Base-by-base conservation (phyloP, 2,329 filamentous ascomycete genomes). In the Colletotrichum neosansevieriae region DNA sequence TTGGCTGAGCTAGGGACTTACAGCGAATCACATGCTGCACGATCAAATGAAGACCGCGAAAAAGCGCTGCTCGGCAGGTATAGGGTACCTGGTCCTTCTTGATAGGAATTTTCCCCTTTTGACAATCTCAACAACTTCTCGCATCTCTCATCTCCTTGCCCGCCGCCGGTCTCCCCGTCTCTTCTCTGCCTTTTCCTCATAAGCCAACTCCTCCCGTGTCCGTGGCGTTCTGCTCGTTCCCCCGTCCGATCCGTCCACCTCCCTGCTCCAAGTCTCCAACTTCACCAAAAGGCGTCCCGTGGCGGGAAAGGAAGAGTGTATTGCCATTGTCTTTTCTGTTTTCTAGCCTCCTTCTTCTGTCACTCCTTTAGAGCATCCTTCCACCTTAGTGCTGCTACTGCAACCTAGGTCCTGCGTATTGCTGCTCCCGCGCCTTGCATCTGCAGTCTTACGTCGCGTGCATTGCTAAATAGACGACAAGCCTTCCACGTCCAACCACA, bases 331-430 rank as follows among this genome's bases (percentile, higher is more conserved):
- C 66, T 69, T 53, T 53, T 45, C 7, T 17, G 29, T 53, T 36
- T 45, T 45, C 17, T 32, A 32, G 34, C 12, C 24, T 0, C n/a
- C 34, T 53, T 72, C 65, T 70, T 71, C 71, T 72, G 80, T 83
- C 81, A 76, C 78, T 84, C 81, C 77, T 83, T 83, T 74, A 11
- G 17, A 58, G 68, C 58, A 64, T 70, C 15, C 68, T 72, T 76
- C 74, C 57, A 17, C 50, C 49, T 57, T 58, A 59, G 24, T 38
- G 51, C 47, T 53, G 34, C 29, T 67, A 59, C 53, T 59, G 36
- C 29, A 68, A 54, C 42, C 40, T 32, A 32, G 29, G 17, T 11
- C 9, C 53, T 64, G 53, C 53, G 38, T 29, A 7, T 29, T 29
- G 42, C 54, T 51, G 40, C 24, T 44, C 36, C 54, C 49, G 42